A percentile compares a stretch with the other conserved stretches of the same genome.
Evolutionary conservation across 768 basidiomycete genomes (phyloP).

Genomic region (Boletus subcaerulescens): DNA sequence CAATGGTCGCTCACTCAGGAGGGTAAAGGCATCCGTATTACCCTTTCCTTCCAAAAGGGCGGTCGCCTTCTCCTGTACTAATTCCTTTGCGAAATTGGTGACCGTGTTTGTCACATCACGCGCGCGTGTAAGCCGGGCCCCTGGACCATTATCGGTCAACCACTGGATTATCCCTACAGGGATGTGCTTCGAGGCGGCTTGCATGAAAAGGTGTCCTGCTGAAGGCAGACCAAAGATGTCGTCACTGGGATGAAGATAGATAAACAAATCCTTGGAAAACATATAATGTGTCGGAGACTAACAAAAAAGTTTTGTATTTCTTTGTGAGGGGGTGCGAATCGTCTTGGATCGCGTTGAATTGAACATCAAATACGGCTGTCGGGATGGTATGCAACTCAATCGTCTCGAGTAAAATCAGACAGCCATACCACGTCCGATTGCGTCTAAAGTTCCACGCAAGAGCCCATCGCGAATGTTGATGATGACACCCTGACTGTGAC

Average conservation of each 20-base stretch:
- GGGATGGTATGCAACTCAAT: background rate
- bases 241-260: background rate
- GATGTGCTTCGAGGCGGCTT: slow-evolving; percentile 4
- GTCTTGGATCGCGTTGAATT: slow-evolving; percentile 1
- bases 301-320: slow-evolving; percentile 9
- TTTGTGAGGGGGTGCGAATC: slow-evolving; percentile 1
- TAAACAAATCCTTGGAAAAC: background rate
- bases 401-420: background rate
- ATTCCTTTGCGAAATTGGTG: background rate
- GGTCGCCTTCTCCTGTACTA: slow-evolving; percentile 4
- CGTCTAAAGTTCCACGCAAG: slow-evolving; percentile 46
- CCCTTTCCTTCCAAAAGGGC: slow-evolving; percentile 12
- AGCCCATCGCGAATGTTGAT: slow-evolving; percentile 25
- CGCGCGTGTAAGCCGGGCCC: background rate
- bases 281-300: background rate
- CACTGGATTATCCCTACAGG: slow-evolving; percentile 1
- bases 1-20: slow-evolving; percentile 35
- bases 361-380: slow-evolving; percentile 44
- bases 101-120: background rate
- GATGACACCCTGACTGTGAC: background rate
- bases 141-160: background rate
- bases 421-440: slow-evolving; percentile 44
- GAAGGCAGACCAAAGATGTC: slow-evolving; percentile 12
- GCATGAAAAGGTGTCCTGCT: slow-evolving; percentile 5
- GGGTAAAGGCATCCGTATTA: slow-evolving; percentile 16